Evolutionary conservation across 139 green algal species (phyloP).

Genomic region (Asterochloris erici): DNA sequence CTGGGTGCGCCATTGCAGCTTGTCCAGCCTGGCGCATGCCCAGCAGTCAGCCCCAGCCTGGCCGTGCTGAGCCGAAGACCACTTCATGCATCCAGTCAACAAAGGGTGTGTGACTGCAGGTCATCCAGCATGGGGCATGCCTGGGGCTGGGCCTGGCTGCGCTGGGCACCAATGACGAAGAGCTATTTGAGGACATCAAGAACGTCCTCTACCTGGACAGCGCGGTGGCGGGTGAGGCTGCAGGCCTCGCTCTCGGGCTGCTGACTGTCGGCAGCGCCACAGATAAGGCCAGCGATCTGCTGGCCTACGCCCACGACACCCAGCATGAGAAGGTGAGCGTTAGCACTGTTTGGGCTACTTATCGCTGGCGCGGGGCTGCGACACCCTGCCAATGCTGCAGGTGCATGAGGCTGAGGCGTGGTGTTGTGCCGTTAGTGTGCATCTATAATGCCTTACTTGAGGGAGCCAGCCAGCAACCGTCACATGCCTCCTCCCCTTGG

Average conservation of each 20-base stretch:
- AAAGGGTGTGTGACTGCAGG: not conserved
- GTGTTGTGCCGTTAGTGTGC: not conserved
- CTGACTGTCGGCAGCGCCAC: constrained; percentile 75
- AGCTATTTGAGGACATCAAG: constrained; percentile 95
- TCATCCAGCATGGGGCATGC: constrained; percentile 95
- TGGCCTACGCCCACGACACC: constrained; percentile 97
- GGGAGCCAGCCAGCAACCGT: too few species aligned
- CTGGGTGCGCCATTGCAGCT: too few species aligned
- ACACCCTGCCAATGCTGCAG: too few species aligned
- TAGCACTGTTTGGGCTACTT: too few species aligned
- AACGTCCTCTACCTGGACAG: constrained; percentile 87
- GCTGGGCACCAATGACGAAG: constrained; percentile 80
- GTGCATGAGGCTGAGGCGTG: not conserved
- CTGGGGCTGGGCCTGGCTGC: constrained; percentile 91
- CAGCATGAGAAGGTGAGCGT: constrained; percentile 59
- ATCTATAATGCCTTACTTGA: not conserved
- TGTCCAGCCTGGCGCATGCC: too few species aligned
- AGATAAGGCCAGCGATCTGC: constrained; percentile 80
- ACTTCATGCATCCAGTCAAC: too few species aligned
- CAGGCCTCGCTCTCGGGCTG: constrained; percentile 91
- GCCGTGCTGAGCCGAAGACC: too few species aligned
- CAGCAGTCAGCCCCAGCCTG: too few species aligned
- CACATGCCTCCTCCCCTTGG: too few species aligned
- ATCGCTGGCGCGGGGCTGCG: too few species aligned
- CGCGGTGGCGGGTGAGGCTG: constrained; percentile 71